These are phyloP conservation scores for Populus tomentosa DNA, from an alignment of 441 rosid genomes.

Conservation along the genomic window DNA sequence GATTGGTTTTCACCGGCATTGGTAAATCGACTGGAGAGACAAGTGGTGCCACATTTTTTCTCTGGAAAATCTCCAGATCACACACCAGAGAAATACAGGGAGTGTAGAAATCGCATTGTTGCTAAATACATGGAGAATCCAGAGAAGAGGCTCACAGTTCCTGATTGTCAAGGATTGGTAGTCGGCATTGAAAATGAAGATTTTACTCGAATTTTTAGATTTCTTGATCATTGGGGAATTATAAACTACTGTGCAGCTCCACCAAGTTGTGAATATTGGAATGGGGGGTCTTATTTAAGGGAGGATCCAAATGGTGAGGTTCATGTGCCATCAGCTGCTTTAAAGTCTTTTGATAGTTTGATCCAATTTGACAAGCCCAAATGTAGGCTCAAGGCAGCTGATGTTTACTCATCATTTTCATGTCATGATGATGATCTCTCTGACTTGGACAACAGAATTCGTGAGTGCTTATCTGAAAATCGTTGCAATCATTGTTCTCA, in stretches of 20 bases:
- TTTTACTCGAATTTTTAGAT: conserved; percentile 72
- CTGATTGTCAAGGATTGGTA: conserved; percentile 66
- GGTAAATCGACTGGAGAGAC: conserved; percentile 88
- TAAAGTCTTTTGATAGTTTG: conserved; percentile 92
- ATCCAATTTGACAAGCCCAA: conserved; percentile 95
- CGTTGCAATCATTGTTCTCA: conserved; percentile 69
- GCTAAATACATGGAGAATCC: conserved; percentile 84
- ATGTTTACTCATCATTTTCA: conserved; percentile 48
- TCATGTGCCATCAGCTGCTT: conserved; percentile 82
- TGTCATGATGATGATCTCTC: conserved; percentile 44
- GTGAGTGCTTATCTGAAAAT: conserved; percentile 74
- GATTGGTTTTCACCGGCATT: conserved; percentile 89
- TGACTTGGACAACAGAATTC: conserved; percentile 82
- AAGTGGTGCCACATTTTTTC: conserved; percentile 95
- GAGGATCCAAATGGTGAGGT: conserved; percentile 85
- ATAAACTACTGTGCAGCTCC: conserved; percentile 74
- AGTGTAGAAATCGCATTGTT: conserved; percentile 79
- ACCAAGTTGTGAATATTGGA: conserved; percentile 50
- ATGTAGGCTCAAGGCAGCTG: conserved; percentile 73
- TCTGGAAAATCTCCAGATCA: conserved; percentile 81
- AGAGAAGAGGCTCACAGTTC: conserved; percentile 57
- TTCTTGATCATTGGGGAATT: conserved; percentile 98
- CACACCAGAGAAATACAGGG: conserved; percentile 81
- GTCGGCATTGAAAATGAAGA: conserved; percentile 62
- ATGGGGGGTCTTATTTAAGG: conserved; percentile 52